Evolutionary conservation across 495 filamentous ascomycete species (phyloP), one percentile per base, ranked within the genome.

Genomic region (Bryoglossum gracile): DNA sequence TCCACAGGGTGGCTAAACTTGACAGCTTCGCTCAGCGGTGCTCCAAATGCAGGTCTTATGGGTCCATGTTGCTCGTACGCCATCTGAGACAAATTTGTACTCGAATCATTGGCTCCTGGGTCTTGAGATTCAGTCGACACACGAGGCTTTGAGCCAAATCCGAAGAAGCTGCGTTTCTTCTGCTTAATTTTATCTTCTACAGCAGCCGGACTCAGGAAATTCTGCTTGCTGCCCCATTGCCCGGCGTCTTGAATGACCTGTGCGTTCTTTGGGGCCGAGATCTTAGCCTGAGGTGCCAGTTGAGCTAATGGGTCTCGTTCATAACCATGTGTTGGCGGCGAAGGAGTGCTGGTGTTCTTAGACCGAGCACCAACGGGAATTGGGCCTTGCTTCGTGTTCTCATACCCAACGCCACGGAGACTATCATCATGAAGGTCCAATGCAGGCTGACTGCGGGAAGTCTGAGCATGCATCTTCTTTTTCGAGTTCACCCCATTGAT

Each of bases 121-220:
- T 61, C 58, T 49, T 48, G 54, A 8, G 46, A 44, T 14, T 61
- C 58, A 40, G 63, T 65, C 3, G 72, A 74, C 9, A 64, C 66
- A 14, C 75, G 61, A 28, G 70, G 65, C 63, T 73, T 77, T 18
- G 73, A 67, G 1, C 88, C 81, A 61, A 96, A 96, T 0, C 87
- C 89, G 72, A 87, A 97, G 61, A 98, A 94, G 65, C 90, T 91
- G 33, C 92, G 82, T 64, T 96, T 96, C 62, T 88, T 84, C 33
- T 74, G 71, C 57, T 83, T 83, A 62, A 85, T 88, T 59, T 90
- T 87, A 49, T 86, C 87, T 13, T 46, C 63, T 53, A 30, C 51
- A 14, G 69, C 73, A 21, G 70, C 66, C 35, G 75, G 62, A 0
- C 45, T 26, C 24, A 72, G 54, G 36, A 66, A 56, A 34, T 65